phyloP scores from a whole-genome alignment of 805 yeast genomes.

The Suhomyces sp. region DNA sequence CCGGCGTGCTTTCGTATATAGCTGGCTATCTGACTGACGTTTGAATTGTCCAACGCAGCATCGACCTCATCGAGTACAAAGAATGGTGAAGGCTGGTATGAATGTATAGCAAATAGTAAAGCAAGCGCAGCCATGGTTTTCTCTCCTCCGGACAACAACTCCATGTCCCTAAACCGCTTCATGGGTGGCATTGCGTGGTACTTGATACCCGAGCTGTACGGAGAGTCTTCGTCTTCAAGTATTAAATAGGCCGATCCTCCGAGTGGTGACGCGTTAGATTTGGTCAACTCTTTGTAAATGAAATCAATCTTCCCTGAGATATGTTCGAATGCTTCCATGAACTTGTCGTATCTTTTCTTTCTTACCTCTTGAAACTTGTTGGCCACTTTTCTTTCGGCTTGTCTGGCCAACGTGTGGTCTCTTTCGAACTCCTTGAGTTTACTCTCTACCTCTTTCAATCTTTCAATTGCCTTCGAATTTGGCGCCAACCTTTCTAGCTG shows the following conservation, averaged over 20 bases:
- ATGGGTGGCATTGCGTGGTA: conserved; percentile 96
- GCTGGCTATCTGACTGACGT: conserved; percentile 82
- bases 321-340: conserved; percentile 73
- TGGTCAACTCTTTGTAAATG: conserved; percentile 84
- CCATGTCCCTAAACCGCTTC: conserved; percentile 91
- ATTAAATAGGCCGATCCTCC: conserved; percentile 95
- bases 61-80: conserved; percentile 97
- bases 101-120: conserved; percentile 83
- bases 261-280: conserved; percentile 61
- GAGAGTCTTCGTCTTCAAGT: conserved; percentile 85
- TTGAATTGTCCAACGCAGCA: conserved; percentile 91
- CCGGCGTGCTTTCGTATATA: conserved; percentile 76
- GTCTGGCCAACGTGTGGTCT: conserved; percentile 62
- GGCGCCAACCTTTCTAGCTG: conserved; percentile 61
- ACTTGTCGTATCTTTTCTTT: conserved; percentile 54
- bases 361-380: conserved; percentile 60
- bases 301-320: conserved; percentile 68
- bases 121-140: conserved; percentile 96
- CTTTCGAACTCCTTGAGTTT: conserved; percentile 59
- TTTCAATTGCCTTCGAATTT: conserved; percentile 75
- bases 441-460: conserved; percentile 65
- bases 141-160: conserved; percentile 92
- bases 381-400: conserved; percentile 52
- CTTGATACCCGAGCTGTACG: conserved; percentile 76
- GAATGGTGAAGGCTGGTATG: conserved; percentile 90